Evolutionary conservation across 2,329 filamentous ascomycete species (phyloP).

Genomic region (Nigrospora oryzae): DNA sequence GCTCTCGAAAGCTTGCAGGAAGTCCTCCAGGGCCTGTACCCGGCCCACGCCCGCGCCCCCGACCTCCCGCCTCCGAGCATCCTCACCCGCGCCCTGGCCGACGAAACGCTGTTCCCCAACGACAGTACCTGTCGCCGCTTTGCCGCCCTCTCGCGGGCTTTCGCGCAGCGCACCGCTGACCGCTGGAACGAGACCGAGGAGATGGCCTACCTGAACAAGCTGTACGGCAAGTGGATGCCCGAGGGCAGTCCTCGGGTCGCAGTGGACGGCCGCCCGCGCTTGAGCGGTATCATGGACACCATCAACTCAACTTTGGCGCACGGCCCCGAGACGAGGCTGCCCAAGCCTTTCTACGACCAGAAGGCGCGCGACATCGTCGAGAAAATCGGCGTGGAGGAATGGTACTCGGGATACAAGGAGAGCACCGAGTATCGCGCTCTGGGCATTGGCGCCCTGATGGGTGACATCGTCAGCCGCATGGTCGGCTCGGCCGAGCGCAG

Average conservation of each 20-base stretch:
- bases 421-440: conserved; percentile 79
- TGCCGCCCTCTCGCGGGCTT: conserved; percentile 58
- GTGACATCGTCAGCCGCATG: conserved; percentile 74
- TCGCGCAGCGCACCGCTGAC: conserved; percentile 62
- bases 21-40: conserved; percentile 68
- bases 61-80: conserved; percentile 56
- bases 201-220: conserved; percentile 72
- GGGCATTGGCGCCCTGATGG: conserved; percentile 77
- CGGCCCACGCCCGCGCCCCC: conserved; percentile 33
- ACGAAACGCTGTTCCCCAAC: conserved; percentile 78
- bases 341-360: conserved; percentile 78
- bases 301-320: conserved; percentile 85
- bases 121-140: conserved; percentile 67
- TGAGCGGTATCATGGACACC: conserved; percentile 90
- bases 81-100: conserved; percentile 51
- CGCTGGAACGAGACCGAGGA: conserved; percentile 71
- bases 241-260: conserved; percentile 57
- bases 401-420: conserved; percentile 83
- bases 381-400: conserved; percentile 80
- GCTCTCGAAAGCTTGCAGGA: conserved; percentile 74
- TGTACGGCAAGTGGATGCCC: conserved; percentile 83
- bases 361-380: conserved; percentile 61
- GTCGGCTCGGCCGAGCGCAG: conserved; percentile 54
- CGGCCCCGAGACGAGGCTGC: conserved; percentile 68
- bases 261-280: conserved; percentile 74